These are phyloP conservation scores for Xylaria flabelliformis DNA, from an alignment of 495 filamentous ascomycete species.

Conservation along the genomic window DNA sequence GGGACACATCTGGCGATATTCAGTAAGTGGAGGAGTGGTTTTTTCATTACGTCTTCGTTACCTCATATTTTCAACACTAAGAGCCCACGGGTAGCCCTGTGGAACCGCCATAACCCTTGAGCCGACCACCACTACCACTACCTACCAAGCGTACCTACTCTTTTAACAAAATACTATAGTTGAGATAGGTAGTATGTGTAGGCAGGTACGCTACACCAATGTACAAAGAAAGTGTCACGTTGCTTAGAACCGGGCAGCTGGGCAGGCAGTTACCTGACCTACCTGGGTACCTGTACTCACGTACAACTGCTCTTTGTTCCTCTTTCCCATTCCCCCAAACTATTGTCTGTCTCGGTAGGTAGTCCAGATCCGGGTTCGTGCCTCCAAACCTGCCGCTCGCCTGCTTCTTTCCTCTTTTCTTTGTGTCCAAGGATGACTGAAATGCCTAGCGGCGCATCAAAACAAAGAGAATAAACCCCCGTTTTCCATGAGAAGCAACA, in stretches of 20 bases:
- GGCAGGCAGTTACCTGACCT: slow-evolving; percentile 12
- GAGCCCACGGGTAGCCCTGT: slow-evolving; percentile 21
- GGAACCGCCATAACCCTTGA: slow-evolving; percentile 18
- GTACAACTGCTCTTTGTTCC: not conserved
- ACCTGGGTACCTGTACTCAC: not conserved
- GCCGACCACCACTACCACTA: not conserved
- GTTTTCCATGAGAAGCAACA: not conserved
- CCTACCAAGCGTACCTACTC: not conserved
- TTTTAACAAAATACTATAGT: not conserved
- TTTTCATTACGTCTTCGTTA: slow-evolving; percentile 47
- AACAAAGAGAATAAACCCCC: not conserved
- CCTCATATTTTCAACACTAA: slow-evolving; percentile 29
- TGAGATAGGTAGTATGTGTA: not conserved
- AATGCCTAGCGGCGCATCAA: not conserved
- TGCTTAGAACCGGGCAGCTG: slow-evolving; percentile 5
- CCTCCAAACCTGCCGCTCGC: not conserved
- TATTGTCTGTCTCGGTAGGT: not conserved
- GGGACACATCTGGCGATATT: slow-evolving; percentile 19
- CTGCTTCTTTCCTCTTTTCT: not conserved
- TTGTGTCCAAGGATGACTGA: not conserved
- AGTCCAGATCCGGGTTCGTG: not conserved
- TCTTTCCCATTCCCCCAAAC: not conserved
- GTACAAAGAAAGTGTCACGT: not conserved
- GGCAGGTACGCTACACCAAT: not conserved
- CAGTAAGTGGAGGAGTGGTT: slow-evolving; percentile 2